These are phyloP conservation scores for Naganishia vaughanmartiniae DNA, from an alignment of 768 basidiomycete genomes.

Conservation along the genomic window DNA sequence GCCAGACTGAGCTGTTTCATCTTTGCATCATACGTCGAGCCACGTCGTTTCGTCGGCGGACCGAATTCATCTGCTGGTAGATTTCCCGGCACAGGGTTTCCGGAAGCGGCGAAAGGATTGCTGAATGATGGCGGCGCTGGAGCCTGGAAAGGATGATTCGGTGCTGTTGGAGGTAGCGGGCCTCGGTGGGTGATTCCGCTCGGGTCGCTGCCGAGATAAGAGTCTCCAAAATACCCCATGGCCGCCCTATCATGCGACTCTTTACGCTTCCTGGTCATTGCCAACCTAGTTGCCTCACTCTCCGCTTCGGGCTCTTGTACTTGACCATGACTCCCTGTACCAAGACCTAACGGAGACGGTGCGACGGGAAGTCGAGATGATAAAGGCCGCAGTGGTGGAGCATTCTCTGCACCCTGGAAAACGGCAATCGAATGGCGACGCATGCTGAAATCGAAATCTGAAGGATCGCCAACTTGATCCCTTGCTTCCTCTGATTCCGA, in stretches of 20 bases:
- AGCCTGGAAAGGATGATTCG: constrained; percentile 17
- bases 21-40: constrained; percentile 72
- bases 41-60: constrained; percentile 70
- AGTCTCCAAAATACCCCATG: constrained; percentile 25
- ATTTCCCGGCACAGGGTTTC: constrained; percentile 3
- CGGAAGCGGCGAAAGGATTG: constrained; percentile 10
- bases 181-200: not conserved
- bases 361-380: constrained; percentile 14
- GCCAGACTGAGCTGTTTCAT: constrained; percentile 27
- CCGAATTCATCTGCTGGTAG: constrained; percentile 18
- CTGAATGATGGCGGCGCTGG: constrained; percentile 20
- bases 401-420: constrained; percentile 17
- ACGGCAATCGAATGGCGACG: constrained; percentile 68
- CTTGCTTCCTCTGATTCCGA: constrained; percentile 28
- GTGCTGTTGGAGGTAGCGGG: not conserved
- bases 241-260: constrained; percentile 26
- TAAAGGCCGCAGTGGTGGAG: constrained; percentile 1
- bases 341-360: constrained; percentile 21
- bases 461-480: constrained; percentile 45
- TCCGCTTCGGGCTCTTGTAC: constrained; percentile 1
- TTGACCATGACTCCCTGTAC: not conserved
- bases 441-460: constrained; percentile 67
- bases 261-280: constrained; percentile 26
- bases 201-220: not conserved
- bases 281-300: not conserved